Conservation (phyloP, 306 rosid species). For the Castanospermum australe region DNA sequence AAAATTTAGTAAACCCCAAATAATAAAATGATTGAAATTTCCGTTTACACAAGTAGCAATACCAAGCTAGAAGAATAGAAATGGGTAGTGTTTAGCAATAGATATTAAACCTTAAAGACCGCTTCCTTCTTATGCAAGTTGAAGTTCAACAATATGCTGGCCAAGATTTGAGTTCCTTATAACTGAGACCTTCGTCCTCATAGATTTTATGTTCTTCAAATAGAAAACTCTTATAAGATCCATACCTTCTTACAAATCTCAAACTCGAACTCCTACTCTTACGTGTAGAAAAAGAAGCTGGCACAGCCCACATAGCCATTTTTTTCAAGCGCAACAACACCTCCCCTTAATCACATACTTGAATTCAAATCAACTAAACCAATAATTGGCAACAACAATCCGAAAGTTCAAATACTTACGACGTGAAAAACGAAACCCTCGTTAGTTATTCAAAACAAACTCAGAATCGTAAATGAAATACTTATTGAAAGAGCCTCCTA, state of each 20-base stretch:
- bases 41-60: too few relatives aligned
- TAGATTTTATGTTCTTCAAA: slow-evolving; percentile 41
- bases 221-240: slow-evolving; percentile 56
- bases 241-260: slow-evolving; percentile 52
- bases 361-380: slow-evolving; percentile 10
- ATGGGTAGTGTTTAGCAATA: too few relatives aligned
- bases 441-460: too few relatives aligned
- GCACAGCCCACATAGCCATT: slow-evolving; percentile 62
- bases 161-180: slow-evolving; percentile 53
- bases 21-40: too few relatives aligned
- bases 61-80: too few relatives aligned
- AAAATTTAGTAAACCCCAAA: too few relatives aligned
- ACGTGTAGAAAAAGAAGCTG: slow-evolving; percentile 46
- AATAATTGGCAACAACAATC: slow-evolving; percentile 4
- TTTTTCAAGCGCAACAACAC: slow-evolving; percentile 10
- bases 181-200: slow-evolving; percentile 47
- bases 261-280: slow-evolving; percentile 49
- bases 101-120: slow-evolving; percentile 51
- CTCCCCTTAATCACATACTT: slow-evolving; percentile 24
- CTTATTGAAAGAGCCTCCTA: too few relatives aligned
- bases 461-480: too few relatives aligned
- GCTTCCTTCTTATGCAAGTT: slow-evolving; percentile 66
- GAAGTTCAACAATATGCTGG: slow-evolving; percentile 57
- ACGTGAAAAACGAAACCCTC: too few relatives aligned
- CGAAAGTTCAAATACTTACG: not conserved